Percentiles rank a stretch among this genome's conserved stretches.
phyloP scores from a whole-genome alignment of 2,329 filamentous ascomycete genomes.

The Zymoseptoria brevis region DNA sequence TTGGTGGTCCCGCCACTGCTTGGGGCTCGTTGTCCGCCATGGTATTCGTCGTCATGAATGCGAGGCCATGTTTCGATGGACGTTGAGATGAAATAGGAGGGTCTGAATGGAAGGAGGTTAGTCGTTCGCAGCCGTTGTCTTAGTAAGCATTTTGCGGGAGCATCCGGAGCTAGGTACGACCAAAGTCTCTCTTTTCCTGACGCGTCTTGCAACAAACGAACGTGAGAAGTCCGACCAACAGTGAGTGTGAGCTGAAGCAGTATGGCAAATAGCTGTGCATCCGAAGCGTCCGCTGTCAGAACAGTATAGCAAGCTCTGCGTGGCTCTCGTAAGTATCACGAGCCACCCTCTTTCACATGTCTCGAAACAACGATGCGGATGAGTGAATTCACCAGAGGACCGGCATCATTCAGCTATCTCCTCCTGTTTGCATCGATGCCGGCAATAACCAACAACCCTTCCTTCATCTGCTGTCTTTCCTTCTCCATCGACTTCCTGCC shows the following conservation, averaged over 20 bases:
- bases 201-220: not conserved
- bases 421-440: not conserved
- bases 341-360: not conserved
- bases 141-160: not conserved
- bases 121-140: not conserved
- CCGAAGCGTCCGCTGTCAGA: not conserved
- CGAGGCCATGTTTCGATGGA: slow-evolving; percentile 1
- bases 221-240: not conserved
- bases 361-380: not conserved
- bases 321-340: not conserved
- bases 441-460: not conserved
- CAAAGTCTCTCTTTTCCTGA: not conserved
- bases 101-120: not conserved
- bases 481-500: not conserved
- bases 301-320: not conserved
- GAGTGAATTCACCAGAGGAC: not conserved
- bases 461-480: not conserved
- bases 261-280: not conserved
- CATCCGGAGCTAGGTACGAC: not conserved
- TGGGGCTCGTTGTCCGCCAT: not conserved
- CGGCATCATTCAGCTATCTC: not conserved
- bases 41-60: slow-evolving; percentile 2
- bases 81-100: slow-evolving; percentile 1
- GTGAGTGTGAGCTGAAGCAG: not conserved
- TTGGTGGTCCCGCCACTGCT: not conserved